Percentiles rank a stretch among this genome's conserved stretches.
Evolutionary conservation across 2,329 filamentous ascomycete species (phyloP).

Genomic region (Beauveria brongniartii): DNA sequence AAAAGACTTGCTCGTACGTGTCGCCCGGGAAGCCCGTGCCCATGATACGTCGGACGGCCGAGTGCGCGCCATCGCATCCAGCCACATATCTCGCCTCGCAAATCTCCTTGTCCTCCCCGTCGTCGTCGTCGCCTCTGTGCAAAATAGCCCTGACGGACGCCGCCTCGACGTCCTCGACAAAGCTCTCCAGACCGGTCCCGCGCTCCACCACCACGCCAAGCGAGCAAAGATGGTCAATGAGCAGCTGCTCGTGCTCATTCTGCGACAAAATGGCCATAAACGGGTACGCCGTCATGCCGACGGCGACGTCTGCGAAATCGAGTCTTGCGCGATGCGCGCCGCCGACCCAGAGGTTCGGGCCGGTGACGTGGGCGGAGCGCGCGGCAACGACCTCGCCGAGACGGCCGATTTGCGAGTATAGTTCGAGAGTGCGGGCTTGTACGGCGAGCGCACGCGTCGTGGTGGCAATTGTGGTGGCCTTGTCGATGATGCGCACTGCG

Average conservation of each 20-base stretch:
- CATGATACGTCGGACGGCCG: not conserved
- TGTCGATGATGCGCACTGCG: constrained; percentile 8
- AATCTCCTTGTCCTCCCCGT: not conserved
- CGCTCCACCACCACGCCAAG: constrained; percentile 1
- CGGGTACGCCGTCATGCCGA: not conserved
- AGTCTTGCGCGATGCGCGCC: not conserved
- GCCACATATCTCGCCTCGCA: constrained; percentile 3
- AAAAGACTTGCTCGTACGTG: constrained; percentile 8
- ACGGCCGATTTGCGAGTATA: constrained; percentile 4
- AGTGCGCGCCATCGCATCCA: constrained; percentile 10
- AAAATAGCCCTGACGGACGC: not conserved
- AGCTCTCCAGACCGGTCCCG: not conserved
- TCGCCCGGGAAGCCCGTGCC: constrained; percentile 2
- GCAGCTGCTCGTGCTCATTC: constrained; percentile 7
- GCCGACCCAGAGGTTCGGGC: constrained; percentile 5
- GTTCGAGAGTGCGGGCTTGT: constrained; percentile 1
- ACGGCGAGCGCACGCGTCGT: constrained; percentile 9
- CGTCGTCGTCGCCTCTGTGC: not conserved
- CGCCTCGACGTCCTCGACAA: not conserved
- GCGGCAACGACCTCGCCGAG: not conserved
- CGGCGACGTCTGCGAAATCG: not conserved
- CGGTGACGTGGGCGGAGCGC: not conserved
- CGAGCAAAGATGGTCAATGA: not conserved
- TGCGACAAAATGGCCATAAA: not conserved
- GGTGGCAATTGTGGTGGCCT: not conserved